Evolutionary conservation across 345 rosid species (phyloP).

Genomic region (Noccaea bulbosa): DNA sequence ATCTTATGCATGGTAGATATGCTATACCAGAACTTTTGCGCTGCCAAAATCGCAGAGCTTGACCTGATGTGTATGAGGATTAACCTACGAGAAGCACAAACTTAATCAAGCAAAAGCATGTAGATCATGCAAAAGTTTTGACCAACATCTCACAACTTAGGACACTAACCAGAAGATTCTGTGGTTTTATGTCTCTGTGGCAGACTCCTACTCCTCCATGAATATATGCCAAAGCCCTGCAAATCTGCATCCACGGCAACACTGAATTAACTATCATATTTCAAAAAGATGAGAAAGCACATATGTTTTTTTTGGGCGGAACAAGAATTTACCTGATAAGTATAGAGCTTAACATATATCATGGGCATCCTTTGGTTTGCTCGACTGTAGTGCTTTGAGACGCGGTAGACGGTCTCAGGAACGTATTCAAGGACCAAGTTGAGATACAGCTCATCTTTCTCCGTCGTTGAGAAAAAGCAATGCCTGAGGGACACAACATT

Average conservation of each 20-base stretch:
- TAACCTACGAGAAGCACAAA: conserved; percentile 57
- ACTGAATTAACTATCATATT: not conserved
- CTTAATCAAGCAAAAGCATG: not conserved
- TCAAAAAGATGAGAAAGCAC: not conserved
- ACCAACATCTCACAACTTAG: not conserved
- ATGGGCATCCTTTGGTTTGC: conserved; percentile 87
- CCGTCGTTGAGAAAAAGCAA: conserved; percentile 95
- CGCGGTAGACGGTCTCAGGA: conserved; percentile 90
- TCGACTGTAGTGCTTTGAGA: conserved; percentile 83
- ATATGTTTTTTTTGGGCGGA: not conserved
- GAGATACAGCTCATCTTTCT: conserved; percentile 87
- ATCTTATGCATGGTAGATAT: not conserved
- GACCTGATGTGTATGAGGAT: conserved; percentile 68
- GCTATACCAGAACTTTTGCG: conserved; percentile 71
- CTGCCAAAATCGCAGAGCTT: conserved; percentile 75
- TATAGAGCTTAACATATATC: conserved; percentile 88
- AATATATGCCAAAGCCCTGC: conserved; percentile 88
- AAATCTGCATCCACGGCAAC: conserved; percentile 57
- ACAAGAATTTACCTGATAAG: conserved; percentile 64
- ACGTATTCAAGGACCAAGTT: conserved; percentile 94
- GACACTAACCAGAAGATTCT: conserved; percentile 82
- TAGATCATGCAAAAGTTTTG: not conserved
- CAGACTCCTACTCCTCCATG: conserved; percentile 87
- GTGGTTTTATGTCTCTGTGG: conserved; percentile 99
- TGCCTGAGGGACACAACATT: conserved; percentile 89